These are phyloP conservation scores for Spinacia oleracea DNA, from an alignment of 179 eudicot species.

Conservation along the genomic window DNA sequence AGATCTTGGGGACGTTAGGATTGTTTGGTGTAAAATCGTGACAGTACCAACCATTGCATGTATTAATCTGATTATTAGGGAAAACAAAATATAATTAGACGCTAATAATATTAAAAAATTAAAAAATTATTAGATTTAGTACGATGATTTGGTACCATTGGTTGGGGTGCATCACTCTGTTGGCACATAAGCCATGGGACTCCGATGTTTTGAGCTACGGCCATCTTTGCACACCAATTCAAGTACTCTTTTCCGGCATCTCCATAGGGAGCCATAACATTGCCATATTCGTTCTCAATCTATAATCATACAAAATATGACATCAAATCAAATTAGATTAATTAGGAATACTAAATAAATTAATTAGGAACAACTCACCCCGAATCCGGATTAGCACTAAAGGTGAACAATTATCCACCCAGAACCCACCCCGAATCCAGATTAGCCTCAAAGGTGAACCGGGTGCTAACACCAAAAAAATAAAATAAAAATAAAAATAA, in stretches of 20 bases:
- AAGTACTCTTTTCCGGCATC: constrained; percentile 58
- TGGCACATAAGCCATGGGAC: constrained; percentile 93
- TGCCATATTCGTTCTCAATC: constrained; percentile 85
- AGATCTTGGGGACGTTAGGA: constrained; percentile 64
- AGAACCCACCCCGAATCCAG: no score
- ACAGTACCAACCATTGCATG: constrained; percentile 78
- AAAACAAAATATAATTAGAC: background rate
- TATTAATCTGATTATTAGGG: constrained; percentile 44
- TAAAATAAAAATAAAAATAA: no score
- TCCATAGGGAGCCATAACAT: constrained; percentile 50
- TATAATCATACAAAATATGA: no score
- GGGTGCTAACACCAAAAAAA: no score
- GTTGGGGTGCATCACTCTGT: constrained; percentile 59
- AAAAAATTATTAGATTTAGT: background rate
- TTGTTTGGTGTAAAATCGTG: constrained; percentile 50
- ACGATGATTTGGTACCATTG: constrained; percentile 49
- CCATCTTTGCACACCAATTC: constrained; percentile 72
- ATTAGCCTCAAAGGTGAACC: no score
- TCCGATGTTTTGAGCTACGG: constrained; percentile 50
- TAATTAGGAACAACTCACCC: no score
- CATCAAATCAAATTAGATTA: no score
- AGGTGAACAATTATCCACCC: no score
- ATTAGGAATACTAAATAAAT: no score
- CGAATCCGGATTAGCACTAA: no score
- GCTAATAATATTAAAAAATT: background rate